Conservation (phyloP, 768 basidiomycete genomes). For the Sutorius australiensis region DNA sequence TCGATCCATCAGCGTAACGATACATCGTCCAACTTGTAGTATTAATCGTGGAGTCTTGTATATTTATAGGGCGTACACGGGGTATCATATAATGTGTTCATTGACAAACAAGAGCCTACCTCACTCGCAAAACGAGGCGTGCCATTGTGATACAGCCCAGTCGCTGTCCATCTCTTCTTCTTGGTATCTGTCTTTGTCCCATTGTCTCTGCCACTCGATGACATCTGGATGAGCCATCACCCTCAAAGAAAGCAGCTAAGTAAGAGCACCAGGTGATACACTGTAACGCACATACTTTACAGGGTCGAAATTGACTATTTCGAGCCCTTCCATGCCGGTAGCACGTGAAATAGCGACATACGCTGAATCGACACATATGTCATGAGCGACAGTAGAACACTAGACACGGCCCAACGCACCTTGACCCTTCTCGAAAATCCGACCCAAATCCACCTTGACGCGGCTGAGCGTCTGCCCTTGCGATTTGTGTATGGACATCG, state of each 20-base stretch:
- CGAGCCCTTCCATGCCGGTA: slow-evolving; percentile 38
- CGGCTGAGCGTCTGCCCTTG: slow-evolving; percentile 95
- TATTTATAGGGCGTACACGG: slow-evolving; percentile 1
- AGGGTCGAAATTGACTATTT: slow-evolving; percentile 36
- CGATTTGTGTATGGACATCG: slow-evolving; percentile 97
- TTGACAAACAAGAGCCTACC: neutral
- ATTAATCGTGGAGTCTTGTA: neutral
- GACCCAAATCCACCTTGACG: slow-evolving; percentile 88
- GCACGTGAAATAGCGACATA: slow-evolving; percentile 40
- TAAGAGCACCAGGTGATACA: neutral
- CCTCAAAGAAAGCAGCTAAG: slow-evolving; percentile 16
- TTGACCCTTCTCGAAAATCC: slow-evolving; percentile 86
- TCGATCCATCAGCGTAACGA: slow-evolving; percentile 9
- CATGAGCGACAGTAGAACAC: neutral
- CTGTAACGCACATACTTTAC: slow-evolving; percentile 22
- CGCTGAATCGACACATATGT: slow-evolving; percentile 14
- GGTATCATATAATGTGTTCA: slow-evolving; percentile 5
- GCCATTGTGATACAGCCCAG: slow-evolving; percentile 30
- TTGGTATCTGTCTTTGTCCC: slow-evolving; percentile 23
- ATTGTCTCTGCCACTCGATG: slow-evolving; percentile 29
- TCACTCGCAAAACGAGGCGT: slow-evolving; percentile 24
- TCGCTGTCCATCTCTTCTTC: slow-evolving; percentile 36
- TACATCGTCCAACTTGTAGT: slow-evolving; percentile 14
- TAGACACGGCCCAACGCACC: slow-evolving; percentile 22
- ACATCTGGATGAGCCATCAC: slow-evolving; percentile 37